Conservation (phyloP, 2,329 filamentous ascomycete species). For the Scleromitrula shiraiana region DNA sequence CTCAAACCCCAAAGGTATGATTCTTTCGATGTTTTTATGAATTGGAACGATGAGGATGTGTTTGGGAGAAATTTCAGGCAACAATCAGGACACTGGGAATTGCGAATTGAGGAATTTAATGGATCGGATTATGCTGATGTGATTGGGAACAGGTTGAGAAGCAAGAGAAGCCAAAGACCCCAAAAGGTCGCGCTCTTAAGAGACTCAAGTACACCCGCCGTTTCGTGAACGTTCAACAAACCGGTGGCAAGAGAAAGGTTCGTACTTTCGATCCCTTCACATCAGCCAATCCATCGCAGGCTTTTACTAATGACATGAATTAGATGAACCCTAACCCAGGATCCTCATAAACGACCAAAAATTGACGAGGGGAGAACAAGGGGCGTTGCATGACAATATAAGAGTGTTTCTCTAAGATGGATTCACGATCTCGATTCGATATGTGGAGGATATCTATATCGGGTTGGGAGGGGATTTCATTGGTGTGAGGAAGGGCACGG, state of each 20-base stretch:
- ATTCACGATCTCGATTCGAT: slow-evolving; percentile 8
- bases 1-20: slow-evolving; percentile 82
- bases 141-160: slow-evolving; percentile 60
- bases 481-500: slow-evolving; percentile 27
- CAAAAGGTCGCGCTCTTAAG: slow-evolving; percentile 98
- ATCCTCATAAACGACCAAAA: slow-evolving; percentile 44
- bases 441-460: slow-evolving; percentile 21
- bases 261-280: slow-evolving; percentile 1
- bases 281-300: not conserved
- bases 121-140: slow-evolving; percentile 19
- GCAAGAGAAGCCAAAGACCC: slow-evolving; percentile 93
- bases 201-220: slow-evolving; percentile 91
- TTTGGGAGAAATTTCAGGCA: not conserved
- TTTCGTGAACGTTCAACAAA: slow-evolving; percentile 97
- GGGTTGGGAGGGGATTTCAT: slow-evolving; percentile 21
- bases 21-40: slow-evolving; percentile 15
- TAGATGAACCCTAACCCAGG: slow-evolving; percentile 86
- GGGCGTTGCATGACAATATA: slow-evolving; percentile 19
- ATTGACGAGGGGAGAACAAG: slow-evolving; percentile 21
- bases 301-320: slow-evolving; percentile 10
- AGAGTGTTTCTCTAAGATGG: slow-evolving; percentile 3
- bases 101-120: not conserved
- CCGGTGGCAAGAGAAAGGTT: slow-evolving; percentile 97
- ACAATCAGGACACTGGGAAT: not conserved
- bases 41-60: not conserved